Evolutionary conservation across 805 yeast species (phyloP).

Genomic region (Kodamaea fukazawae): DNA sequence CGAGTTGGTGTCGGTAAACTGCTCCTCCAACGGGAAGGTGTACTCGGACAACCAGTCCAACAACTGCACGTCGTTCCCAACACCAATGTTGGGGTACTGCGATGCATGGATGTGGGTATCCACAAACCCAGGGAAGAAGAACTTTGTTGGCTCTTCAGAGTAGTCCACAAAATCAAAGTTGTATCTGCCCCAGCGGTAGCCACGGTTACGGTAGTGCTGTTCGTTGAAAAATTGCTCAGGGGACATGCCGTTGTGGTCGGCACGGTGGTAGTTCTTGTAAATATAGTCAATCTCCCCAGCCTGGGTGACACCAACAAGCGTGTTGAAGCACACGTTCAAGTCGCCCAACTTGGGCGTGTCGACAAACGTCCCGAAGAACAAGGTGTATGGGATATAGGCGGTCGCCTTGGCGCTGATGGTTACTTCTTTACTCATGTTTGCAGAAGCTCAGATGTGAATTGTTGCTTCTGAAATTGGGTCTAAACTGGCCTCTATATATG

Average conservation of each 20-base stretch:
- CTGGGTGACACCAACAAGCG: constrained; percentile 61
- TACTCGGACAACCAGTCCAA: constrained; percentile 86
- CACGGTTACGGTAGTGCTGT: constrained; percentile 4
- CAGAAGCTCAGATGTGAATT: too few relatives aligned
- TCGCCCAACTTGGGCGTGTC: constrained; percentile 65
- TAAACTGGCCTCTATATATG: too few relatives aligned
- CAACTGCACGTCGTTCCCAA: constrained; percentile 81
- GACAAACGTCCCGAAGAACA: constrained; percentile 67
- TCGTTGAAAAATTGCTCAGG: constrained; percentile 20
- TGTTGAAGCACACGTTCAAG: constrained; percentile 52
- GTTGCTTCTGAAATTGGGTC: too few relatives aligned
- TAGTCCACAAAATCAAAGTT: constrained; percentile 22
- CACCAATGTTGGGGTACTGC: constrained; percentile 46
- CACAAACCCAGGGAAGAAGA: constrained; percentile 57
- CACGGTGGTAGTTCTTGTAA: constrained; percentile 14
- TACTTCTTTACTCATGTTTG: too few relatives aligned
- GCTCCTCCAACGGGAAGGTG: constrained; percentile 86
- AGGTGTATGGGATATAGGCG: constrained; percentile 29
- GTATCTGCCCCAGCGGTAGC: constrained; percentile 3
- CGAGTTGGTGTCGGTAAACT: constrained; percentile 35
- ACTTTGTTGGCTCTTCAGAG: constrained; percentile 40
- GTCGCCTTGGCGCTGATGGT: constrained; percentile 6
- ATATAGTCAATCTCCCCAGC: constrained; percentile 53
- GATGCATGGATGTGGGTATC: constrained; percentile 48
- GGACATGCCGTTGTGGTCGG: constrained; percentile 6